Conservation (phyloP, 352 stramenopile genomes). For the Albugo candida region DNA sequence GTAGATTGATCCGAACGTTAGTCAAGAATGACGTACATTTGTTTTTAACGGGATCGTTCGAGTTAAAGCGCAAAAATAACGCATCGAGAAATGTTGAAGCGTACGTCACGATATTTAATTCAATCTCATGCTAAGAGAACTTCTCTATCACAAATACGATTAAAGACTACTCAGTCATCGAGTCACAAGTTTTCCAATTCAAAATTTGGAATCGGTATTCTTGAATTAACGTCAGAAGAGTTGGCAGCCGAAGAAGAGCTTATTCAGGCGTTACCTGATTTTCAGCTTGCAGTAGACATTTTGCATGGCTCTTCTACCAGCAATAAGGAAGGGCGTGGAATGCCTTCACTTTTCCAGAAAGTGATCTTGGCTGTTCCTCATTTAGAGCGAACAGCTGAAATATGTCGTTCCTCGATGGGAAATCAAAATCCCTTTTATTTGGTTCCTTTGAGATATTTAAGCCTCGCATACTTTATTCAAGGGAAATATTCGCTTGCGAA, state of each 20-base stretch:
- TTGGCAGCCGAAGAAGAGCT: slow-evolving; percentile 43
- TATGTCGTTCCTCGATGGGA: slow-evolving; percentile 58
- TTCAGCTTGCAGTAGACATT: slow-evolving; percentile 35
- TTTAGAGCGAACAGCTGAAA: slow-evolving; percentile 46
- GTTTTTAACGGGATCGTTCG: no score
- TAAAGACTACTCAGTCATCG: not conserved
- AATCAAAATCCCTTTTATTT: slow-evolving; percentile 45
- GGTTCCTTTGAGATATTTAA: slow-evolving; percentile 35
- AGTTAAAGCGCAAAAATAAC: no score
- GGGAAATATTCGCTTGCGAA: slow-evolving; percentile 27
- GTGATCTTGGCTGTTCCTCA: slow-evolving; percentile 26
- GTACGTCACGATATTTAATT: no score
- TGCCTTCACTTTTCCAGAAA: slow-evolving; percentile 15
- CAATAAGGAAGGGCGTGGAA: slow-evolving; percentile 4
- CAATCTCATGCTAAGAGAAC: no score
- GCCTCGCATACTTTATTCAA: slow-evolving; percentile 38
- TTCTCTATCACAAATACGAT: no score
- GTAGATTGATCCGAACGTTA: no score
- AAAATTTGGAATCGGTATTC: slow-evolving; percentile 41
- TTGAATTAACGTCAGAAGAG: slow-evolving; percentile 40
- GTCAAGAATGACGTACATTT: no score
- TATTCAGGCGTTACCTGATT: slow-evolving; percentile 38
- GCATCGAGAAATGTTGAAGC: no score
- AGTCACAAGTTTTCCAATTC: slow-evolving; percentile 27
- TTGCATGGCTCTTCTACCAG: slow-evolving; percentile 23